Conservation (phyloP, 2,329 filamentous ascomycete species). For the Verticillium klebahnii region DNA sequence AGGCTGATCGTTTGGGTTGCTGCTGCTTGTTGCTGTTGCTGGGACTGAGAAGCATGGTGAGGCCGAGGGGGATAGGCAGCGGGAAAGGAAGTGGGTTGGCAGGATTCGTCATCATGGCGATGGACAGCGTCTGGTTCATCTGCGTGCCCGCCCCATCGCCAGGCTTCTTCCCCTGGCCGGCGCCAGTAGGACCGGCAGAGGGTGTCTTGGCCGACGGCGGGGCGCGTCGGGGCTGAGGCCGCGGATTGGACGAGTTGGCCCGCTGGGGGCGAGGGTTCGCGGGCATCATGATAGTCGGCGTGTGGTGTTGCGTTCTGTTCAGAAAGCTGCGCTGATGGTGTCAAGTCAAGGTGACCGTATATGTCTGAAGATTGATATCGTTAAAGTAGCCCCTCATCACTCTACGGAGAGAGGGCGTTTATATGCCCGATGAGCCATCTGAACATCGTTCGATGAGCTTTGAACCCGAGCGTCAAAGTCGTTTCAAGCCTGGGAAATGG, state of each 20-base stretch:
- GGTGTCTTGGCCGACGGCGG: neutral
- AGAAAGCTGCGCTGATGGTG: neutral
- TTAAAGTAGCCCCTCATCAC: neutral
- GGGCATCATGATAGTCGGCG: neutral
- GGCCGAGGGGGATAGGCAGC: slow-evolving; percentile 16
- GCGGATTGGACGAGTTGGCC: neutral
- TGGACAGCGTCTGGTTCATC: slow-evolving; percentile 17
- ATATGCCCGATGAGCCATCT: neutral
- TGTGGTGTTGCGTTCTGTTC: neutral
- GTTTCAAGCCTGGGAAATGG: neutral
- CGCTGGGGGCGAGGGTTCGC: neutral
- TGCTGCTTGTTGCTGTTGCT: neutral
- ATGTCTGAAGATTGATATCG: neutral
- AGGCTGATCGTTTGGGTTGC: neutral
- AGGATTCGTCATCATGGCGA: slow-evolving; percentile 16
- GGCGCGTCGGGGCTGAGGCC: neutral
- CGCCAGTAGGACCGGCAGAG: neutral
- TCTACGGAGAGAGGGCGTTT: neutral
- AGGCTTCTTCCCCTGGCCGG: neutral
- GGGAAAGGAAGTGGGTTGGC: slow-evolving; percentile 17
- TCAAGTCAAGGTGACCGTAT: no score
- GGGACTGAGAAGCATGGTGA: slow-evolving; percentile 12
- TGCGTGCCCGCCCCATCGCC: slow-evolving; percentile 15
- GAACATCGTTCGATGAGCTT: neutral
- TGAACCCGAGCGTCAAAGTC: neutral